A percentile compares a stretch with the other conserved stretches of the same genome.
Conservation (phyloP, 495 filamentous ascomycete species). For the Xylaria telfairii region DNA sequence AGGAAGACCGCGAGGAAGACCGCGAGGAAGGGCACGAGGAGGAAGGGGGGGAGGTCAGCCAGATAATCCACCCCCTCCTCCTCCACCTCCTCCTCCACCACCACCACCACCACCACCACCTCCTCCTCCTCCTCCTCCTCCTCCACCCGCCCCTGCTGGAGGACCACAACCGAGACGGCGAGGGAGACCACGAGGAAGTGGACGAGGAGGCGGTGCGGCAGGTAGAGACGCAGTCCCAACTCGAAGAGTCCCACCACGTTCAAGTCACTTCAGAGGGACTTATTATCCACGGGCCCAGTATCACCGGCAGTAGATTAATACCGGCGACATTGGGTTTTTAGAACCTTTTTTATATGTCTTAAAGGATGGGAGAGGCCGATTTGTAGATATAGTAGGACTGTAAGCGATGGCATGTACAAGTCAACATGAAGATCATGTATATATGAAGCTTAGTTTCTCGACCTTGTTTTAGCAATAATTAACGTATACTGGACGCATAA, state of each 20-base stretch:
- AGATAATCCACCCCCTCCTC: too few relatives aligned
- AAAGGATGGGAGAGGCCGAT: neutral
- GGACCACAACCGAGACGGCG: neutral
- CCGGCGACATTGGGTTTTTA: neutral
- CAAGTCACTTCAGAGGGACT: neutral
- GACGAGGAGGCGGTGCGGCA: neutral
- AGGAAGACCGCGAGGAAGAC: too few relatives aligned
- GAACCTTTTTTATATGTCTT: neutral
- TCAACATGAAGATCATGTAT: neutral
- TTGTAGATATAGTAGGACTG: neutral
- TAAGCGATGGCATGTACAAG: neutral
- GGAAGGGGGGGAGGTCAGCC: too few relatives aligned
- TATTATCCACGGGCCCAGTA: neutral
- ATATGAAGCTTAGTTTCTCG: neutral
- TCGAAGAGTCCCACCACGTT: neutral
- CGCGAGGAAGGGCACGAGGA: too few relatives aligned
- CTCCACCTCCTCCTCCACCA: too few relatives aligned
- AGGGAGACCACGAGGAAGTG: neutral
- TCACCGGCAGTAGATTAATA: too few relatives aligned
- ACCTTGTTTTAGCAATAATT: neutral
- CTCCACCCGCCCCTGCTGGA: too few relatives aligned
- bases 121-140: too few relatives aligned
- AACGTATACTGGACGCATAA: neutral
- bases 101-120: too few relatives aligned
- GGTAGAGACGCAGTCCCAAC: neutral